These are phyloP conservation scores for Tricholoma furcatifolium DNA, from an alignment of 768 basidiomycete species.

Conservation along the genomic window DNA sequence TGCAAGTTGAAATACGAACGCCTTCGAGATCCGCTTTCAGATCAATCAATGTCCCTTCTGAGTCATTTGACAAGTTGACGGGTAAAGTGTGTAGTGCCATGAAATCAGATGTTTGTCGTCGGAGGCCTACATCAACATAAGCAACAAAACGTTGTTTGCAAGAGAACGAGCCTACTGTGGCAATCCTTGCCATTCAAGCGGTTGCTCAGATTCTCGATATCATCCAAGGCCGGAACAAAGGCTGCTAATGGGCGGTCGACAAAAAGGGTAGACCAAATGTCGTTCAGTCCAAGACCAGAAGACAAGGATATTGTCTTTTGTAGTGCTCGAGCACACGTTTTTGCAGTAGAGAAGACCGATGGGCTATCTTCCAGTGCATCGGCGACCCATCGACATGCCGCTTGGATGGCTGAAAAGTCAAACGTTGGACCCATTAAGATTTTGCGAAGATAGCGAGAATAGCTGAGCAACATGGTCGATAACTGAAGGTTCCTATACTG, in stretches of 20 bases:
- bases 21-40: slow-evolving; percentile 22
- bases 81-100: slow-evolving; percentile 37
- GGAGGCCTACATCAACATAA: slow-evolving; percentile 28
- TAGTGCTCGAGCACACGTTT: slow-evolving; percentile 35
- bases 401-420: slow-evolving; percentile 68
- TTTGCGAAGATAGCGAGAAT: slow-evolving; percentile 42
- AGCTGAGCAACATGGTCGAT: slow-evolving; percentile 34
- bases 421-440: slow-evolving; percentile 37
- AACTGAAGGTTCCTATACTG: slow-evolving; percentile 30
- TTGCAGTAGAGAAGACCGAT: slow-evolving; percentile 31
- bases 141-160: not conserved
- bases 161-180: slow-evolving; percentile 8
- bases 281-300: slow-evolving; percentile 68
- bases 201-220: slow-evolving; percentile 23
- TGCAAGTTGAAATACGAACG: slow-evolving; percentile 14
- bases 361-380: slow-evolving; percentile 37
- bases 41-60: slow-evolving; percentile 8
- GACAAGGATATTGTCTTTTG: slow-evolving; percentile 52
- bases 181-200: slow-evolving; percentile 18
- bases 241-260: slow-evolving; percentile 20
- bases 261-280: slow-evolving; percentile 65
- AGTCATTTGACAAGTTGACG: slow-evolving; percentile 17
- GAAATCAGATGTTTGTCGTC: slow-evolving; percentile 39
- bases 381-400: slow-evolving; percentile 53
- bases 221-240: slow-evolving; percentile 11